Evolutionary conservation across 2,329 filamentous ascomycete genomes (phyloP).

Genomic region (Leptodontidium sp.): DNA sequence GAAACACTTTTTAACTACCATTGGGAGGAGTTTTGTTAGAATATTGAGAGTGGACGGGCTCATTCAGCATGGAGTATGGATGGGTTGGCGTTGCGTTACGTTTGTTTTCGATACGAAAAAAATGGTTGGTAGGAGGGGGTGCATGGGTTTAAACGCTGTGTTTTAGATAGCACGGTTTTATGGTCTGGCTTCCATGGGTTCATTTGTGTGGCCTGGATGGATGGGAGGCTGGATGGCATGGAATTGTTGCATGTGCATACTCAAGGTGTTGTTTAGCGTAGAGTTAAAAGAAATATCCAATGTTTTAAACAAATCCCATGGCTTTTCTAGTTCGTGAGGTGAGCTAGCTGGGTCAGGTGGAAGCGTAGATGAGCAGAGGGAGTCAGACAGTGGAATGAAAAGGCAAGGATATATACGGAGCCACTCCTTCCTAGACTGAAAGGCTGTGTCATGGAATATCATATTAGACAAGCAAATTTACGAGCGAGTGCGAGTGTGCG

Average conservation of each 20-base stretch:
- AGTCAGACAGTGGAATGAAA: no score
- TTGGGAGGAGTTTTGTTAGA: slow-evolving; percentile 15
- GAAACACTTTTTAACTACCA: neutral
- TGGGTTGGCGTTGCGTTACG: neutral
- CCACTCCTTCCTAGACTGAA: no score
- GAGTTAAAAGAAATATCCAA: neutral
- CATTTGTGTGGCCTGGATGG: neutral
- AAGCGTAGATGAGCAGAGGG: no score
- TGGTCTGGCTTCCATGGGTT: neutral
- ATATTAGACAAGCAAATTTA: no score
- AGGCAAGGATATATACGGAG: no score
- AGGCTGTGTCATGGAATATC: no score
- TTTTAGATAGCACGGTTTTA: neutral
- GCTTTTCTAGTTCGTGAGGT: no score
- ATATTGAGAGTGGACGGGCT: neutral
- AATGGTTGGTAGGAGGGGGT: neutral
- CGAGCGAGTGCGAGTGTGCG: no score
- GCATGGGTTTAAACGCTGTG: neutral
- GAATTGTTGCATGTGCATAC: slow-evolving; percentile 5
- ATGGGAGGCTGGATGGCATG: neutral
- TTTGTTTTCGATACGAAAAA: slow-evolving; percentile 9
- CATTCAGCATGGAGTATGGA: slow-evolving; percentile 23
- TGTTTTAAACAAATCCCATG: neutral
- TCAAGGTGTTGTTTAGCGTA: slow-evolving; percentile 8
- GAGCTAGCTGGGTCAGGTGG: no score